Base-by-base conservation (phyloP, 2,329 filamentous ascomycete species). In the Colletotrichum musae region DNA sequence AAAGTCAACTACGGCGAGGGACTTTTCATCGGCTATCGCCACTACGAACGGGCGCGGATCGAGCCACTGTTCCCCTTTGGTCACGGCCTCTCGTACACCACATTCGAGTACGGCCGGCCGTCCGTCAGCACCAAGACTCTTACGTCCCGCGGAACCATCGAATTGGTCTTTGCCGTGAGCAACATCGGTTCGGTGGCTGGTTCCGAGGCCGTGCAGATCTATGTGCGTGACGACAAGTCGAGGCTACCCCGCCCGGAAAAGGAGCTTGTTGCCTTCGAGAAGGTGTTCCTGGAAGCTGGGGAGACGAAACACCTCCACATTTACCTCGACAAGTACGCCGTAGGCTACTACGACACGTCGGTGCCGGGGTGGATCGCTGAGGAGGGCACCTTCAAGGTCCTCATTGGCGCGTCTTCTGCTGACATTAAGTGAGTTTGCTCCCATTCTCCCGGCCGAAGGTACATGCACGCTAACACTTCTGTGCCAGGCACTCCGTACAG, bases 51-150 rank as follows among this genome's bases (percentile, higher is more conserved):
- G 21, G 81, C 84, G 13, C 83, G 83, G 28, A 85, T 91, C 58
- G 80, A 84, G 5, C 89, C 90, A 0, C 83, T 92, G 0, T 94
- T 93, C 79, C 85, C 91, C 32, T 94, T 94, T 72, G 92, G 92
- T 12, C 91, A 93, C 76, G 92, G 92, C 1, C 84, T 94, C 7
- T 92, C 90, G 0, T 94, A 94, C 78, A 93, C 92, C 0, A 86
- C 81, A 0, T 94, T 94, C 76, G 84, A 86, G 54, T 91, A 93
- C 74, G 88, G 89, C 15, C 81, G 84, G 1, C 85, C 89, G 0
- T 84, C 84, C 4, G 82, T 91, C 61, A 84, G 80, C 73, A 74
- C 77, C 2, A 77, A 78, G 60, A 77, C 81, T 2, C 76, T 87
- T 64, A 73, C 79, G 45, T 74, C 83, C 50, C 72, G 82, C 64